Evolutionary conservation across 73 alveolate species (phyloP), one percentile per base, ranked within the genome.

Genomic region (Paramecium biaurelia): DNA sequence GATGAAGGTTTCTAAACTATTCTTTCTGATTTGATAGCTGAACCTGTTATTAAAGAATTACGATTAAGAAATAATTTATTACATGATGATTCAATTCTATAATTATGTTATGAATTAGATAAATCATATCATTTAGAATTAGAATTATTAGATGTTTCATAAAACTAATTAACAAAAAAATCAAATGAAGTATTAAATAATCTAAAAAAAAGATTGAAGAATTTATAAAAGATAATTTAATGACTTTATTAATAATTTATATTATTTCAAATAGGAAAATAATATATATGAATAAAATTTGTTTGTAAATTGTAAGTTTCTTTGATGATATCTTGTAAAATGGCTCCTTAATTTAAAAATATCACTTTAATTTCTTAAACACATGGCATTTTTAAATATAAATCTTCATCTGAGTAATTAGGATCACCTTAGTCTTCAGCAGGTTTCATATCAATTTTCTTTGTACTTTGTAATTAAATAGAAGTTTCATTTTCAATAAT

Each of bases 381-480:
- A 41, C 94, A 89, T 4, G 92, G 92, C 94, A 70, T 89, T 89
- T 70, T 89, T 49, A 89, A 70, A 45, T 58, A 70, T 41, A 89
- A 82, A 6, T 89, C 94, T 18, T 89, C 94, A 35, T 89, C 92
- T 20, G 93, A 35, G 41, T 23, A 86, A 35, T 72, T 63, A 9
- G 93, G 41, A 43, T 86, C 85, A n/a, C 84, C 93, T 63, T 58
- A 58, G n/a, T 87, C 93, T 47, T 68, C 53, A 42, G 37, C 15
- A 37, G 67, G 23, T 79, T 59, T 68, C 30, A 53, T 59, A 26
- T 79, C 89, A 14, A 41, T 57, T 42, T 87, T 79, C 30, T 70
- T 79, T 3, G 67, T 23, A 12, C 70, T 70, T 37, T 87, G 24
- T 43, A 68, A 70, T 2, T 47, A 42, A n/a, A 68, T 87, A 9